Percentiles rank a stretch among this genome's conserved stretches.
These are phyloP conservation scores for Solanum paucissectum DNA, from an alignment of 257 asterid genomes.

Conservation along the genomic window DNA sequence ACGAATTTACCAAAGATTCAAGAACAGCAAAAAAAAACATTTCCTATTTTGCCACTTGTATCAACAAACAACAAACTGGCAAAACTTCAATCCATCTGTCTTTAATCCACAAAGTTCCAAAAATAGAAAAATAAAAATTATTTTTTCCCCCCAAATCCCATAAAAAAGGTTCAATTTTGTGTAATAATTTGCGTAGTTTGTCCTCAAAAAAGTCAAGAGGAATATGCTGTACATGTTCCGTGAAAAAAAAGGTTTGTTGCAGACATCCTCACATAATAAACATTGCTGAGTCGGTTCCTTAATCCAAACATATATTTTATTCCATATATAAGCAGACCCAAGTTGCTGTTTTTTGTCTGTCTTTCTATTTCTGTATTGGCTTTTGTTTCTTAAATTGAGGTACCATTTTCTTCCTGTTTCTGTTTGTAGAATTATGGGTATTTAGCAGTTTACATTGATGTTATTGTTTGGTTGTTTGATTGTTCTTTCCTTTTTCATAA, in stretches of 20 bases:
- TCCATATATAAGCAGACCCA: not conserved
- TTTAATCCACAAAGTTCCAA: not conserved
- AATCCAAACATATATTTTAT: not conserved
- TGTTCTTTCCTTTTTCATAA: not conserved
- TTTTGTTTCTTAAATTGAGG: not conserved
- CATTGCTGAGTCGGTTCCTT: conserved; percentile 1
- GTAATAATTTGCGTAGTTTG: not conserved
- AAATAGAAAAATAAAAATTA: not conserved
- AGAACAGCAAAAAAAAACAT: not conserved
- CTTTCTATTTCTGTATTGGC: not conserved
- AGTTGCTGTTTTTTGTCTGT: not conserved
- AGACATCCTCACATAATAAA: conserved; percentile 4
- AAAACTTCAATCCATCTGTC: not conserved
- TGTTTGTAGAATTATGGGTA: not conserved
- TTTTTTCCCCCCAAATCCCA: not conserved
- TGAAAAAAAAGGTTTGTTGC: not conserved
- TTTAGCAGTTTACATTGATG: not conserved
- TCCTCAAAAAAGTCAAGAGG: not conserved
- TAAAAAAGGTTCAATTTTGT: not conserved
- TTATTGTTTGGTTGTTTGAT: not conserved
- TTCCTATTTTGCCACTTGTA: not conserved
- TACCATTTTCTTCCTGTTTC: not conserved
- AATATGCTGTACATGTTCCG: not conserved
- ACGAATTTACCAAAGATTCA: not conserved
- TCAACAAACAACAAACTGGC: not conserved